Evolutionary conservation across 164 flowering plant genomes (phyloP).

Genomic region (Magnolia kwangsiensis): DNA sequence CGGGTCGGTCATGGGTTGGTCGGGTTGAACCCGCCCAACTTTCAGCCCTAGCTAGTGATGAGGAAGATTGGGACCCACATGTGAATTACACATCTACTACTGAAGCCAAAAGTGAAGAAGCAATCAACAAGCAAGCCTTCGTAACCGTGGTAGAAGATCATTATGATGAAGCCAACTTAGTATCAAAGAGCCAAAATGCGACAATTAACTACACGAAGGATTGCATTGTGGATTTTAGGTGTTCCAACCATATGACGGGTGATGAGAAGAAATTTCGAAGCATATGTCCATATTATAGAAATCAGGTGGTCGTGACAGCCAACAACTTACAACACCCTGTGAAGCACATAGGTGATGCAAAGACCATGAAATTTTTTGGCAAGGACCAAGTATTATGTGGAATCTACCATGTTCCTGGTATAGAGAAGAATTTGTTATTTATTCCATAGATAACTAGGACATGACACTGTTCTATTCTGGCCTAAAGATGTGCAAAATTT

Average conservation of each 20-base stretch:
- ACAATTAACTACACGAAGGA: not conserved
- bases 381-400: not conserved
- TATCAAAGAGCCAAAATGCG: not conserved
- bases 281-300: not conserved
- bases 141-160: too few relatives aligned
- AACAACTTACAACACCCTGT: not conserved
- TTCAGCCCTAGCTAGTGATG: not conserved
- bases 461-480: too few relatives aligned
- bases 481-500: too few relatives aligned
- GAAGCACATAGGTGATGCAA: not conserved
- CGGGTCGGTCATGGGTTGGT: too few relatives aligned
- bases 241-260: not conserved
- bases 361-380: not conserved
- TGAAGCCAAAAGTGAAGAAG: too few relatives aligned
- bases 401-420: not conserved
- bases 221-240: not conserved
- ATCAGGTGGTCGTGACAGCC: not conserved
- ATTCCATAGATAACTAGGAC: not conserved
- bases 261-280: not conserved
- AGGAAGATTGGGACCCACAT: not conserved
- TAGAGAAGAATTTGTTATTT: not conserved
- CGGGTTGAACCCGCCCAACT: too few relatives aligned
- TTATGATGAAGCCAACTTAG: too few relatives aligned
- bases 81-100: not conserved
- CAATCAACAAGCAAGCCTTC: too few relatives aligned